Conservation (phyloP, 2,329 filamentous ascomycete species). For the Penicillium verrucosum region DNA sequence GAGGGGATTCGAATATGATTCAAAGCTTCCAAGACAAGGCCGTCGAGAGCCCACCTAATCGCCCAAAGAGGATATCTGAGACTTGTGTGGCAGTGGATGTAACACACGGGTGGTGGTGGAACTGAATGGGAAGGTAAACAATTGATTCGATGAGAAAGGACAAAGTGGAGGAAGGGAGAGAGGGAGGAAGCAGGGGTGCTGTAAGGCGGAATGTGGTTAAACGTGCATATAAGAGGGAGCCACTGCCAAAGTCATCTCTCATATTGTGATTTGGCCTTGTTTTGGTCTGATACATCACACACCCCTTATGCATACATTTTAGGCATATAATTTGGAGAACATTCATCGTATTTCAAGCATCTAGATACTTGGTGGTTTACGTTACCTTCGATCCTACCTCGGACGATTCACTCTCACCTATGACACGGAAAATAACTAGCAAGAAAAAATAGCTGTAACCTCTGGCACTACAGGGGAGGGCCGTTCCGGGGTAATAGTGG, state of each 20-base stretch:
- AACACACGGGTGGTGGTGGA: conserved; percentile 1
- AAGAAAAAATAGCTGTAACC: not conserved
- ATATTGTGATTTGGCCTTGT: not conserved
- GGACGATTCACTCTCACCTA: no score
- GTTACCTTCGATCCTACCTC: no score
- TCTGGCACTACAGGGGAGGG: not conserved
- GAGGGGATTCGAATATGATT: not conserved
- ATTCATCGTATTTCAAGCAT: not conserved
- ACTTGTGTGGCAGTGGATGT: conserved; percentile 8
- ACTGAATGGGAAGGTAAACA: not conserved
- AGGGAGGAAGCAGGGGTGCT: not conserved
- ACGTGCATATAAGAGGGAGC: not conserved
- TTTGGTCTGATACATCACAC: not conserved
- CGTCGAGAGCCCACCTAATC: conserved; percentile 17
- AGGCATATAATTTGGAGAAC: not conserved
- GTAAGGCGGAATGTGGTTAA: not conserved
- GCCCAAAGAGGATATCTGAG: conserved; percentile 8
- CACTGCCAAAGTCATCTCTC: not conserved
- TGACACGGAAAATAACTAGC: not conserved
- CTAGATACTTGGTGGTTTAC: not conserved
- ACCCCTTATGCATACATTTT: not conserved
- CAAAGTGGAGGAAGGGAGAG: not conserved
- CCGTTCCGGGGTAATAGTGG: not conserved
- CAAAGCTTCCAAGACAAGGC: not conserved
- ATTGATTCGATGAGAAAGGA: not conserved